Percentiles rank a stretch among this genome's conserved stretches.
Conservation (phyloP, 768 basidiomycete species). For the Epithele typhae region DNA sequence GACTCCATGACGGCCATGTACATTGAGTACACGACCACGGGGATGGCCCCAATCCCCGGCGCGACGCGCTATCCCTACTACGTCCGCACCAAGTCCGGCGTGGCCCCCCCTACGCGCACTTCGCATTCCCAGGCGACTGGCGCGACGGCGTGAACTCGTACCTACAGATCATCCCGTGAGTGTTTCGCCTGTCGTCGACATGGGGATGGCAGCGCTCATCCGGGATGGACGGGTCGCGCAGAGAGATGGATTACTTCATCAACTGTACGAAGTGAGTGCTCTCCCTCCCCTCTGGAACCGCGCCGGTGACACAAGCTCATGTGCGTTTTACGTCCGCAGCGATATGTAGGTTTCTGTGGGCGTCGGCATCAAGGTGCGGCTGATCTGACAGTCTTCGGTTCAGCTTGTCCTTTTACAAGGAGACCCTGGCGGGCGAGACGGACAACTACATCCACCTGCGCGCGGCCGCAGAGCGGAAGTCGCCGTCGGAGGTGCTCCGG, state of each 20-base stretch:
- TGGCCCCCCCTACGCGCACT: conserved; percentile 30
- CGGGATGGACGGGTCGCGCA: background rate
- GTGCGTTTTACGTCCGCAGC: conserved; percentile 28
- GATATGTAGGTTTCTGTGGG: conserved; percentile 2
- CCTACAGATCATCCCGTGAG: conserved; percentile 33
- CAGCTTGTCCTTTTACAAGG: conserved; percentile 14
- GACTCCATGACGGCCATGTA: conserved; percentile 31
- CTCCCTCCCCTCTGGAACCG: conserved; percentile 18
- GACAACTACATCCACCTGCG: conserved; percentile 11
- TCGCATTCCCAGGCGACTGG: conserved; percentile 27
- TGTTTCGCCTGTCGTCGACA: background rate
- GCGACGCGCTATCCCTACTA: conserved; percentile 26
- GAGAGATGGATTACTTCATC: conserved; percentile 29
- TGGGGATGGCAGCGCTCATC: background rate
- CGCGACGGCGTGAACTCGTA: conserved; percentile 20
- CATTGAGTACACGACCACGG: conserved; percentile 29
- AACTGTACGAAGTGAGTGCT: conserved; percentile 31
- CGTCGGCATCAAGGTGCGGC: background rate
- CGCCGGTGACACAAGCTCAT: too few species aligned
- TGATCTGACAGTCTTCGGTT: background rate
- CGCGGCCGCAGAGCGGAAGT: conserved; percentile 1
- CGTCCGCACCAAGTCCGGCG: conserved; percentile 26
- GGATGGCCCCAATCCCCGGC: conserved; percentile 19
- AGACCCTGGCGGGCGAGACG: conserved; percentile 6
- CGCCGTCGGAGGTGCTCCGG: background rate